phyloP scores from a whole-genome alignment of 345 rosid genomes.

The Theobroma cacao region DNA sequence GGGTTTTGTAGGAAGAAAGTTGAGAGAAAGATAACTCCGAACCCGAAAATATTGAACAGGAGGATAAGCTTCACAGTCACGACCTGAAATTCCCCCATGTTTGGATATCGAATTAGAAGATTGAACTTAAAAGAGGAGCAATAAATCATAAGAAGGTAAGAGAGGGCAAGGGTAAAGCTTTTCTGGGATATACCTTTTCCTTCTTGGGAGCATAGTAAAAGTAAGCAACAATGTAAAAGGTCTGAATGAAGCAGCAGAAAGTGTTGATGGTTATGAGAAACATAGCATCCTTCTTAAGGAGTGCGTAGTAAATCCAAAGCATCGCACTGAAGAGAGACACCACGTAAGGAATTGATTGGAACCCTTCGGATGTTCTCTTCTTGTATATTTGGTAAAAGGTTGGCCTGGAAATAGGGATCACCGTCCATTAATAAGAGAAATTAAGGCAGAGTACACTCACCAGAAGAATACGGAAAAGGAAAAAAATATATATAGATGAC shows the following conservation, averaged over 20 bases:
- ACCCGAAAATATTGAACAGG: constrained; percentile 53
- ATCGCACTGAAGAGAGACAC: constrained; percentile 65
- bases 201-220: constrained; percentile 60
- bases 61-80: constrained; percentile 45
- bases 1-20: constrained; percentile 46
- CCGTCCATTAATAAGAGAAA: not conserved
- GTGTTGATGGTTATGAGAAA: constrained; percentile 68
- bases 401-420: not conserved
- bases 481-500: too few species aligned
- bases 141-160: not conserved
- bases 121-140: not conserved
- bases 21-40: constrained; percentile 41
- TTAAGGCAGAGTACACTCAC: not conserved
- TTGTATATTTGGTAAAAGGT: constrained; percentile 42
- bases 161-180: not conserved
- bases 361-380: constrained; percentile 71
- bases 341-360: constrained; percentile 73
- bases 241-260: constrained; percentile 41
- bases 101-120: not conserved
- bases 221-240: constrained; percentile 44
- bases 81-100: constrained; percentile 34
- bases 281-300: constrained; percentile 33
- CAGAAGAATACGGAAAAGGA: not conserved
- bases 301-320: constrained; percentile 77
- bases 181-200: constrained; percentile 37